phyloP scores from a whole-genome alignment of 192 early-diverging fungal genomes.

The Chytriomyces sp. region DNA sequence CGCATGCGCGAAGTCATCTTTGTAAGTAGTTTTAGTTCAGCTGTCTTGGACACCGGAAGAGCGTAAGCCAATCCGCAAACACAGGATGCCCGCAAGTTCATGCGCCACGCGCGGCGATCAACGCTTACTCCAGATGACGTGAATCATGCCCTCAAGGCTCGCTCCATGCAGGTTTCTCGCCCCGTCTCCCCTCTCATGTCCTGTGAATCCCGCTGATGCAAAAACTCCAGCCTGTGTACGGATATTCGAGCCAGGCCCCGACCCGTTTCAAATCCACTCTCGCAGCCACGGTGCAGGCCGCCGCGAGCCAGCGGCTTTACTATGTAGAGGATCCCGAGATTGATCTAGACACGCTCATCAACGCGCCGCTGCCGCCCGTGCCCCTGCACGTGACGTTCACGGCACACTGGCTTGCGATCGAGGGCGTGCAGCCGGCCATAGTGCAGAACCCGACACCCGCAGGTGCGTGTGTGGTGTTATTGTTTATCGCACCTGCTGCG shows the following conservation, averaged over 20 bases:
- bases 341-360: constrained; percentile 86
- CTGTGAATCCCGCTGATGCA: neutral
- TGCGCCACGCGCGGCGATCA: constrained; percentile 89
- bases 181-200: neutral
- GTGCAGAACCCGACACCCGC: constrained; percentile 90
- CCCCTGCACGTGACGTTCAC: constrained; percentile 89
- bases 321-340: constrained; percentile 93
- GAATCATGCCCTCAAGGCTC: constrained; percentile 84
- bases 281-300: no score
- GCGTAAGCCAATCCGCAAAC: no score
- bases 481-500: no score
- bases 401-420: constrained; percentile 98
- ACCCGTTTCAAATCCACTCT: constrained; percentile 66
- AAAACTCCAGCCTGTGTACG: constrained; percentile 80
- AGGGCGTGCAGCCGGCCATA: constrained; percentile 97
- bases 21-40: no score
- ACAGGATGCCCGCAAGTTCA: constrained; percentile 93
- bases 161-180: constrained; percentile 79
- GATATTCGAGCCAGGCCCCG: constrained; percentile 71
- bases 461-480: no score
- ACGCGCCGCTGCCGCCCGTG: constrained; percentile 83
- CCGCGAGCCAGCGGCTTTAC: constrained; percentile 65
- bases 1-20: constrained; percentile 88
- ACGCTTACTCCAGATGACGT: constrained; percentile 84
- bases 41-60: no score